Percentiles rank a stretch among this genome's conserved stretches.
Conservation (phyloP, 345 rosid species). For the Lepidium aucheri region DNA sequence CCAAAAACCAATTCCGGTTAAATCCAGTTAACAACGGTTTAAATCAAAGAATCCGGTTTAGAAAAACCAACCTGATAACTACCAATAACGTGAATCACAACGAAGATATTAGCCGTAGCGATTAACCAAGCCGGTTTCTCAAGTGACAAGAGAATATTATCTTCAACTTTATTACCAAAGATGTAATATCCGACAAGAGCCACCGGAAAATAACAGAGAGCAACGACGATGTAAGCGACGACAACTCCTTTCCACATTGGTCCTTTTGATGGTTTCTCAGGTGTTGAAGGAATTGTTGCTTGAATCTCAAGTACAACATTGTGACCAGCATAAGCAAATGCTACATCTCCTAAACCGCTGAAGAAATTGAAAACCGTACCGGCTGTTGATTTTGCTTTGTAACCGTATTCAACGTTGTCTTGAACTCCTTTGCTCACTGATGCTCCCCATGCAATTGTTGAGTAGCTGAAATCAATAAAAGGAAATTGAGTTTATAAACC, state of each 20-base stretch:
- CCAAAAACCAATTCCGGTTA: not conserved
- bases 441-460: slow-evolving; percentile 75
- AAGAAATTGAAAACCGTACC: slow-evolving; percentile 59
- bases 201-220: slow-evolving; percentile 75
- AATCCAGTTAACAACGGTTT: not conserved
- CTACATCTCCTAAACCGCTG: slow-evolving; percentile 71
- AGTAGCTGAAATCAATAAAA: slow-evolving; percentile 50
- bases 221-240: slow-evolving; percentile 63
- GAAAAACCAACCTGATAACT: slow-evolving; percentile 56
- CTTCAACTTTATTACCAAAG: slow-evolving; percentile 52
- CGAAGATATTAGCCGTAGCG: slow-evolving; percentile 51
- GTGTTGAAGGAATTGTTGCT: slow-evolving; percentile 84
- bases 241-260: slow-evolving; percentile 87
- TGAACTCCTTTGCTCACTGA: slow-evolving; percentile 55
- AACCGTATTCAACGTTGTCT: slow-evolving; percentile 39
- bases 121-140: slow-evolving; percentile 71
- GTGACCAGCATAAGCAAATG: slow-evolving; percentile 81
- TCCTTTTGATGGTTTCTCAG: slow-evolving; percentile 76
- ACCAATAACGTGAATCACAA: slow-evolving; percentile 72
- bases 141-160: slow-evolving; percentile 60
- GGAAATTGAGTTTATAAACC: no score
- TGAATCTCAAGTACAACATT: slow-evolving; percentile 83
- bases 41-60: not conserved
- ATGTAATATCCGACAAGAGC: slow-evolving; percentile 58
- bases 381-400: slow-evolving; percentile 32